Conservation (phyloP, 208 protist genomes). For the Polymyxa betae region DNA sequence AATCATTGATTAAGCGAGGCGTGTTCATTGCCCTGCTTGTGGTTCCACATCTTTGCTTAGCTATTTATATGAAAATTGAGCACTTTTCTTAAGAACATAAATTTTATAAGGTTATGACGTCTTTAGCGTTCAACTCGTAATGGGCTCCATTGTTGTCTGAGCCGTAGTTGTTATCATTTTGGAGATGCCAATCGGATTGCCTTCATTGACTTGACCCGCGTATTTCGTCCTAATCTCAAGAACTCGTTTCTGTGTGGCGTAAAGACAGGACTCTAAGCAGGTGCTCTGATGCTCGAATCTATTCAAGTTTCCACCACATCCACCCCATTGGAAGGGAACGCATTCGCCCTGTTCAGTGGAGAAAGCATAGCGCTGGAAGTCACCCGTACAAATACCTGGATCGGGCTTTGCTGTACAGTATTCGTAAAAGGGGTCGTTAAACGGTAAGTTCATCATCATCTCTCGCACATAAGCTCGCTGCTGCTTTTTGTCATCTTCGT, state of each 20-base stretch:
- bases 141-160: no score
- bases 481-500: background rate
- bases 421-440: slow-evolving; percentile 9
- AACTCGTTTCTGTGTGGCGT: background rate
- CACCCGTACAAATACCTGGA: background rate
- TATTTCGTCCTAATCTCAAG: background rate
- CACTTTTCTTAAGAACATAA: slow-evolving; percentile 40
- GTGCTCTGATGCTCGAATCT: background rate
- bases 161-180: no score
- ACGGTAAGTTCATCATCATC: background rate
- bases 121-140: no score
- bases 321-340: background rate
- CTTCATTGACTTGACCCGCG: background rate
- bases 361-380: slow-evolving; percentile 23
- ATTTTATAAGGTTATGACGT: no score
- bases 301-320: background rate
- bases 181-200: no score
- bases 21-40: slow-evolving; percentile 11
- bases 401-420: slow-evolving; percentile 20
- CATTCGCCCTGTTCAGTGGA: background rate
- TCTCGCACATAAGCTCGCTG: background rate
- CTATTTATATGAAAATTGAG: slow-evolving; percentile 14
- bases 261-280: background rate
- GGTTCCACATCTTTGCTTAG: background rate
- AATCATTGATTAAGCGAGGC: background rate